Conservation (phyloP, 2,329 filamentous ascomycete genomes). For the Emergomyces africanus region DNA sequence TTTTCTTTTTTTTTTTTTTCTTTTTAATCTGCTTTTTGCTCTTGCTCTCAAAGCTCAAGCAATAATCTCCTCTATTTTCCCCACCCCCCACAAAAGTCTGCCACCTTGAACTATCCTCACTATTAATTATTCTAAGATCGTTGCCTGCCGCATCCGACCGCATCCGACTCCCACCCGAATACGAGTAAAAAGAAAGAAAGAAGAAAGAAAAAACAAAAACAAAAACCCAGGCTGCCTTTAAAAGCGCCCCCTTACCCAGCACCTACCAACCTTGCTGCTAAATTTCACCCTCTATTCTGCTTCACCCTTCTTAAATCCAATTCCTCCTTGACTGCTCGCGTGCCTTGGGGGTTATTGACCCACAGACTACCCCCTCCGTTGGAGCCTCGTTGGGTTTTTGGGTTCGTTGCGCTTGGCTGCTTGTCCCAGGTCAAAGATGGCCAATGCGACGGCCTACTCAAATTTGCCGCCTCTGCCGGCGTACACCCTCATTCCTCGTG, state of each 20-base stretch:
- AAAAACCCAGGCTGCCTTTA: background rate
- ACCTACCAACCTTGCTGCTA: background rate
- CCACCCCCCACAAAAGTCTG: no score
- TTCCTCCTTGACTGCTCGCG: background rate
- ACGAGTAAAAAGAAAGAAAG: background rate
- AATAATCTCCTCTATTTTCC: no score
- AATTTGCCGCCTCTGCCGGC: conserved; percentile 72
- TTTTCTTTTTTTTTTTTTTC: background rate
- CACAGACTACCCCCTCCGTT: background rate
- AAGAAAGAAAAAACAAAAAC: background rate
- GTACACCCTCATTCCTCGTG: conserved; percentile 60
- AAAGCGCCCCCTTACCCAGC: background rate
- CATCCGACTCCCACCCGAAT: background rate
- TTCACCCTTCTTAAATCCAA: background rate
- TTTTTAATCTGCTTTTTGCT: no score
- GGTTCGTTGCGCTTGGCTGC: background rate
- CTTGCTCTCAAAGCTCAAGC: background rate
- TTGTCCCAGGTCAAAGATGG: background rate
- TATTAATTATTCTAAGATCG: no score
- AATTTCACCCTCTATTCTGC: background rate
- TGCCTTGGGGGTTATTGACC: background rate
- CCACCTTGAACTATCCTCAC: no score
- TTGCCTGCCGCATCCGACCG: background rate
- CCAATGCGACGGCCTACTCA: conserved; percentile 23
- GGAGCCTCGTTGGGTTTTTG: background rate